Base-by-base conservation (phyloP, 148 eudicot species). In the Chenopodium album region DNA sequence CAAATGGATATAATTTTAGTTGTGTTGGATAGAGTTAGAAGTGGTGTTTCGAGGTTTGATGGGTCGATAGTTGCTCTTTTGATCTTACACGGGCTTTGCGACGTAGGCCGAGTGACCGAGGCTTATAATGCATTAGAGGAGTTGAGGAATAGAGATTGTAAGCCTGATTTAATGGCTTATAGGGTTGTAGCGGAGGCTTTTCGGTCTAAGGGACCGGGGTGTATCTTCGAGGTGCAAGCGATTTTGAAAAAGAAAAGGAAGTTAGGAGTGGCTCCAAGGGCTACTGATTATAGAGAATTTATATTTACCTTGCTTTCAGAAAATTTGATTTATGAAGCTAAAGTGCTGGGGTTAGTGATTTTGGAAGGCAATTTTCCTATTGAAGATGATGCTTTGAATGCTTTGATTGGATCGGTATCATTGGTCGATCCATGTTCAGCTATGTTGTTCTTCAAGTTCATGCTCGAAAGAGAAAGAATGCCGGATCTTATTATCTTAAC, bases 161-260 rank as follows among this genome's bases (percentile, higher is more conserved):
- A 95, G 66, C 98, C 97, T 67, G 99, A 95, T 86, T 95, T 95
- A 86, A 91, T 95, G 88, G 94, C 98, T 0, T 95, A 93, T 71
- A 92, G 99, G 81, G 68, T 91, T 84, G 91, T 93, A 11, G 92
- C 92, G 0, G 99, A 92, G 85, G 84, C 85, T 47, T 86, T 90
- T 78, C 85, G 92, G 82, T 80, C 79, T 50, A 87, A 78, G 60
- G 92, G 98, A 7, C 82, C 82, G 48, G 85, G 82, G 71, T 83
- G 84, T 84, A 87, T 88, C 34, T 89, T 86, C 72, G 92, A 93
- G 74, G 92, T 91, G 59, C 91, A 87, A 79, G 69, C 65, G 68
- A 89, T 89, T 59, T 87, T 95, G 82, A 95, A 95, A 88, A 91
- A 81, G 89, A 95, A 93, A 85, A 87, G 99, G 54, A 95, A 93